phyloP scores from a whole-genome alignment of 495 filamentous ascomycete species.

The Pyrenula massariospora region DNA sequence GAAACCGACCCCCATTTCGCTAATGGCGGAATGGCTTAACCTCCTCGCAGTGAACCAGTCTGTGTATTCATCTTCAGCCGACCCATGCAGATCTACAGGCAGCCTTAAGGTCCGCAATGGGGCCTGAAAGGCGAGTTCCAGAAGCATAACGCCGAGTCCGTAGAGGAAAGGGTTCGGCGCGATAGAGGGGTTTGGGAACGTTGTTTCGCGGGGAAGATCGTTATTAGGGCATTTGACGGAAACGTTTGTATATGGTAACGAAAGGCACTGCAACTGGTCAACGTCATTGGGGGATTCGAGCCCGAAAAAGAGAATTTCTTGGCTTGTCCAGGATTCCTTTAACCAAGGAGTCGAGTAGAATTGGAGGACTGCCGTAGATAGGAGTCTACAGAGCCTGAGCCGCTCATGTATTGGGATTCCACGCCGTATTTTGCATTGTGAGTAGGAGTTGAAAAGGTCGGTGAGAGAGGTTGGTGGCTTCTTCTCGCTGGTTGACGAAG shows the following conservation, averaged over 20 bases:
- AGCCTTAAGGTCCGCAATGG: conserved; percentile 7
- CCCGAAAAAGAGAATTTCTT: conserved; percentile 19
- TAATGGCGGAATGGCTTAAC: conserved; percentile 3
- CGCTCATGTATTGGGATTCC: conserved; percentile 11
- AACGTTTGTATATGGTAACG: conserved; percentile 7
- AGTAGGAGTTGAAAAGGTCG: not conserved
- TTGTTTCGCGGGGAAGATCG: conserved; percentile 1
- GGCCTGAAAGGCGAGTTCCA: conserved; percentile 14
- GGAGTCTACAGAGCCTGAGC: conserved; percentile 18
- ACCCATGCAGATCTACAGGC: conserved; percentile 5
- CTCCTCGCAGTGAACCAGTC: conserved; percentile 17
- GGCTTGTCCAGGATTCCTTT: conserved; percentile 15
- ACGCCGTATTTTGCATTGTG: not conserved
- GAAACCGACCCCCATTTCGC: conserved; percentile 6
- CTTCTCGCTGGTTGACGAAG: not conserved
- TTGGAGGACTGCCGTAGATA: conserved; percentile 21
- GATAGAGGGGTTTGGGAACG: not conserved
- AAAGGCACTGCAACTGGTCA: not conserved
- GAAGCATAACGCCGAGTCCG: conserved; percentile 16
- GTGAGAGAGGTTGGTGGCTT: not conserved
- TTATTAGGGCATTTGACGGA: conserved; percentile 6
- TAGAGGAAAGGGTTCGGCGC: conserved; percentile 14
- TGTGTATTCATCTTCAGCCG: conserved; percentile 7
- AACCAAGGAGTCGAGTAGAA: conserved; percentile 25
- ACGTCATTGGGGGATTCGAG: conserved; percentile 1